Conservation (phyloP, 1,284 basidiomycete species). For the Apiotrichum sp. region DNA sequence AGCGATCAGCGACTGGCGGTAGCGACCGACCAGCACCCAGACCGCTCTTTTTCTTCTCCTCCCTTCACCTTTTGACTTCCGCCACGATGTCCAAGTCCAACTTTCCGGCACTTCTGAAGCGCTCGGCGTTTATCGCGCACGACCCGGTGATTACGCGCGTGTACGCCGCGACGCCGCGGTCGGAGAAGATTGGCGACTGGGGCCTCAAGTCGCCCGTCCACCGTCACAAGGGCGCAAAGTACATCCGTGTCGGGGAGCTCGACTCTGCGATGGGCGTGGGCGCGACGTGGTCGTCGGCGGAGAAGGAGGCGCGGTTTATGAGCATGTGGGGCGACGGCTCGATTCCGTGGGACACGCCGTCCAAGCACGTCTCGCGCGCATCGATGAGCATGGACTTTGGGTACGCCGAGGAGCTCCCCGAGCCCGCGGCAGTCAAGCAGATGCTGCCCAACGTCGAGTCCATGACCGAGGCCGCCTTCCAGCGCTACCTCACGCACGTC, state of each 20-base stretch:
- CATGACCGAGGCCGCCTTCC: slow-evolving; percentile 39
- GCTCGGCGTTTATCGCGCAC: slow-evolving; percentile 39
- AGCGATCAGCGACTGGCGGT: not conserved
- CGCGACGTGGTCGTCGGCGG: slow-evolving; percentile 38
- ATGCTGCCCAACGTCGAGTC: slow-evolving; percentile 39
- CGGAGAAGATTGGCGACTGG: slow-evolving; percentile 32
- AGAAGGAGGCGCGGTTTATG: slow-evolving; percentile 44
- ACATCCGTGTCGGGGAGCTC: slow-evolving; percentile 36
- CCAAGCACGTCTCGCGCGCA: not conserved
- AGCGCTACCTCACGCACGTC: slow-evolving; percentile 32
- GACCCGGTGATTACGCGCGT: slow-evolving; percentile 45
- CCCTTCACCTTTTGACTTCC: not conserved
- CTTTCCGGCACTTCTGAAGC: slow-evolving; percentile 41
- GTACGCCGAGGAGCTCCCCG: slow-evolving; percentile 1
- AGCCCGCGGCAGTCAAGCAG: slow-evolving; percentile 5
- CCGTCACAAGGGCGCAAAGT: slow-evolving; percentile 27
- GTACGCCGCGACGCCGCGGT: slow-evolving; percentile 38
- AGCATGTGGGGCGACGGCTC: slow-evolving; percentile 38
- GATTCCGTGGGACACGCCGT: slow-evolving; percentile 26
- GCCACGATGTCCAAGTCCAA: slow-evolving; percentile 26
- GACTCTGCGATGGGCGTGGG: slow-evolving; percentile 35
- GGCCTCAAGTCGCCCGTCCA: slow-evolving; percentile 42
- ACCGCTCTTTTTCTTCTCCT: not conserved
- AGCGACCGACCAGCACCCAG: not conserved
- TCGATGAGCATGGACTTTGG: not conserved